These are phyloP conservation scores for Cyberlindnera xishuangbannaensis DNA, from an alignment of 805 yeast species.

Conservation along the genomic window DNA sequence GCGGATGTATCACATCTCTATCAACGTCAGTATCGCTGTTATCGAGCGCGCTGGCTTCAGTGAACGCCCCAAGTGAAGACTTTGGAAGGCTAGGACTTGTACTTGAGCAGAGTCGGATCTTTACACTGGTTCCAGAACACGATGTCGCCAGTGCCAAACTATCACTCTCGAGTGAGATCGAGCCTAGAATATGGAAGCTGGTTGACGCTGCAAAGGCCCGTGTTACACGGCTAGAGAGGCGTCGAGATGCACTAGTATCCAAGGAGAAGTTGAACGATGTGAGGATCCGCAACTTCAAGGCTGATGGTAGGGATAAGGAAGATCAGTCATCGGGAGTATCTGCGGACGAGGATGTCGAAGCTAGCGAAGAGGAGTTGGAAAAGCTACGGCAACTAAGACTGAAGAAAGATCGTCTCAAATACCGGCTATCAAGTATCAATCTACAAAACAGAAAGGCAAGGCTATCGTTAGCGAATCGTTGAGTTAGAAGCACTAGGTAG, in stretches of 20 bases:
- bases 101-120: conserved; percentile 40
- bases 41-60: conserved; percentile 27
- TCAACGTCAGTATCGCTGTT: conserved; percentile 31
- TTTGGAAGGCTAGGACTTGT: conserved; percentile 34
- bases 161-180: conserved; percentile 31
- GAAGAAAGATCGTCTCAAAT: conserved; percentile 40
- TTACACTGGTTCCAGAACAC: conserved; percentile 45
- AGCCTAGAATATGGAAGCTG: conserved; percentile 36
- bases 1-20: conserved; percentile 30
- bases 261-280: conserved; percentile 37
- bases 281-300: conserved; percentile 27
- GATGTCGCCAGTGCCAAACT: conserved; percentile 38
- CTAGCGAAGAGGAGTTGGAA: conserved; percentile 32
- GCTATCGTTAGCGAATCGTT: conserved; percentile 19
- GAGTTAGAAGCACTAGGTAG: too few relatives aligned
- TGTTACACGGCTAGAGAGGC: conserved; percentile 30
- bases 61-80: conserved; percentile 32
- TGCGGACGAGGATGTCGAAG: conserved; percentile 19
- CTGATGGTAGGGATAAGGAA: conserved; percentile 19
- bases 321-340: too few relatives aligned
- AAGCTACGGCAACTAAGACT: conserved; percentile 34
- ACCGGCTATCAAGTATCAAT: conserved; percentile 28
- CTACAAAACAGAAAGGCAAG: conserved; percentile 24
- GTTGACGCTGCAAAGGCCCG: conserved; percentile 29
- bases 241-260: conserved; percentile 28